Conservation (phyloP, 768 basidiomycete species). For the Tulasnella sp. region DNA sequence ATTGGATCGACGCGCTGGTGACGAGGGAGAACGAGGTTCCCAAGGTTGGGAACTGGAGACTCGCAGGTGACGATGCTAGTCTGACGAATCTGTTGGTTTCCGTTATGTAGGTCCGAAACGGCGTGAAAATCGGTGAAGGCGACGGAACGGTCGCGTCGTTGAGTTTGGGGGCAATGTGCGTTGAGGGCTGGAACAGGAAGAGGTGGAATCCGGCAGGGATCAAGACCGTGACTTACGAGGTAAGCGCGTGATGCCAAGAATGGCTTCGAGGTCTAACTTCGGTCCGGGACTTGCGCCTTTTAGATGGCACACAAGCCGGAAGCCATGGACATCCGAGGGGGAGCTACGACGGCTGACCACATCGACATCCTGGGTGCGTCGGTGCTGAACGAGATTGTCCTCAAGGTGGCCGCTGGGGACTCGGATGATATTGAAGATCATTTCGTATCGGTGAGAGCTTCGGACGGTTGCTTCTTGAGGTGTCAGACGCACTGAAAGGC, state of each 20-base stretch:
- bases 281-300: background rate
- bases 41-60: conserved; percentile 30
- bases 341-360: conserved; percentile 85
- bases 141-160: conserved; percentile 86
- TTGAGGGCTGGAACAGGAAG: conserved; percentile 82
- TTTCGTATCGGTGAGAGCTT: conserved; percentile 14
- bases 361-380: conserved; percentile 75
- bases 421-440: conserved; percentile 45
- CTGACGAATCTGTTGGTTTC: background rate
- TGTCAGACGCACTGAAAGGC: background rate
- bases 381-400: conserved; percentile 75
- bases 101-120: conserved; percentile 56
- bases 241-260: conserved; percentile 28
- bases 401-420: conserved; percentile 79
- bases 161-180: conserved; percentile 91
- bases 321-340: conserved; percentile 65
- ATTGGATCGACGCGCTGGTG: conserved; percentile 80
- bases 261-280: no score
- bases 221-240: conserved; percentile 76
- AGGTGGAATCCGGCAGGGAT: conserved; percentile 92
- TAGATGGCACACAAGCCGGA: conserved; percentile 75
- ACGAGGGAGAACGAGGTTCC: conserved; percentile 50
- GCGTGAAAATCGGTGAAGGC: conserved; percentile 88
- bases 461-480: background rate
- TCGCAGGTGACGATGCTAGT: conserved; percentile 10